A percentile compares a stretch with the other conserved stretches of the same genome.
phyloP scores from a whole-genome alignment of 176 grass and related monocot genomes.

The Guadua angustifolia region DNA sequence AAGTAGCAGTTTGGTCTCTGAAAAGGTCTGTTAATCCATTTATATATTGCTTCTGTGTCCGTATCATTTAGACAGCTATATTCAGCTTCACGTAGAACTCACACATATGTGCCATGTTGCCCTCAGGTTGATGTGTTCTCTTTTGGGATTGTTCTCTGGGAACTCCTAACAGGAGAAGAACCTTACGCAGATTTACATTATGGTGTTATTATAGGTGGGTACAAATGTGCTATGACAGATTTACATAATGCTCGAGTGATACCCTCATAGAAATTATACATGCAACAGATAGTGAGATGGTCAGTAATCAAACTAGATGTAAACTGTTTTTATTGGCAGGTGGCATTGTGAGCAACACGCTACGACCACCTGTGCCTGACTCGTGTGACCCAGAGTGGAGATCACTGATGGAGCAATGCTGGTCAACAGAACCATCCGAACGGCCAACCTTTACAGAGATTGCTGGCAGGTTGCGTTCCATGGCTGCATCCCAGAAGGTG shows the following conservation, averaged over 20 bases:
- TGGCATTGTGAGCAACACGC: conserved; percentile 88
- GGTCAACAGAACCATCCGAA: conserved; percentile 81
- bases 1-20: conserved; percentile 81
- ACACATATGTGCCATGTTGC: conserved; percentile 16
- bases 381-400: conserved; percentile 87
- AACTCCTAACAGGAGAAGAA: conserved; percentile 92
- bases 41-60: conserved; percentile 4
- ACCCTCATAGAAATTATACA: neutral
- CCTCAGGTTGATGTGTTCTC: conserved; percentile 94
- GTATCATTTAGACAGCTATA: neutral
- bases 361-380: conserved; percentile 75
- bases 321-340: conserved; percentile 49
- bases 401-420: conserved; percentile 96
- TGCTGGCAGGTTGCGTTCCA: conserved; percentile 68
- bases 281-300: neutral
- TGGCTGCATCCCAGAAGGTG: conserved; percentile 72
- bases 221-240: neutral
- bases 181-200: conserved; percentile 96
- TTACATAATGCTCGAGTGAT: neutral
- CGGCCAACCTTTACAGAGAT: conserved; percentile 83
- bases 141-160: conserved; percentile 98
- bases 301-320: neutral
- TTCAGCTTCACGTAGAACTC: conserved; percentile 25
- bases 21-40: conserved; percentile 68
- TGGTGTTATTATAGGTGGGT: conserved; percentile 89